Evolutionary conservation across 75 land plant species (phyloP).

Genomic region (Sequoia sempervirens): DNA sequence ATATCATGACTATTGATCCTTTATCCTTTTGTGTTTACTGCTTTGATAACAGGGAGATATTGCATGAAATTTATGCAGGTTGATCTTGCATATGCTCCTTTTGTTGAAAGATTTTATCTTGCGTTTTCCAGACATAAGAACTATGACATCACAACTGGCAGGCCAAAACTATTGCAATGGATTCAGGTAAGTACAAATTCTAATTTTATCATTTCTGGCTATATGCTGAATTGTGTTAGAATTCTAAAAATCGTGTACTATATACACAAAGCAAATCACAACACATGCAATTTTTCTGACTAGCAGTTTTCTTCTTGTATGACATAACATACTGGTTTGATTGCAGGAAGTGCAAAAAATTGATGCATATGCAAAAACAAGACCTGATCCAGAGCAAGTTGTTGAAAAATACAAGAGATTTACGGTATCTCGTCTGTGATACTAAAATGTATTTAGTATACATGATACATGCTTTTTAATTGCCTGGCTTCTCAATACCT

Average conservation of each 20-base stretch:
- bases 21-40: background rate
- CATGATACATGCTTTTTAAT: background rate
- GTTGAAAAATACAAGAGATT: slow-evolving; percentile 24
- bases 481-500: background rate
- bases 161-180: slow-evolving; percentile 71
- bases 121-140: slow-evolving; percentile 38
- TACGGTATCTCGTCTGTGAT: background rate
- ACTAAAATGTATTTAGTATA: background rate
- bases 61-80: slow-evolving; percentile 36
- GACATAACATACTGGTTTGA: background rate
- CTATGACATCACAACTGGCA: slow-evolving; percentile 64
- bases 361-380: slow-evolving; percentile 57
- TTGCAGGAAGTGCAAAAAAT: slow-evolving; percentile 57
- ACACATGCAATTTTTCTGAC: background rate
- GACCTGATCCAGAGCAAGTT: slow-evolving; percentile 31
- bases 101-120: slow-evolving; percentile 57
- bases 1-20: background rate
- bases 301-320: background rate
- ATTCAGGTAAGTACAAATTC: slow-evolving; percentile 47
- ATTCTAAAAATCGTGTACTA: background rate
- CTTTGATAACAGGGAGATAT: background rate
- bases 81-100: slow-evolving; percentile 86
- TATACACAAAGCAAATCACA: background rate
- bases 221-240: background rate
- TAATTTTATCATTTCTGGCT: background rate